Evolutionary conservation across 2,329 filamentous ascomycete species (phyloP).

Genomic region (Colletotrichum neosansevieriae): DNA sequence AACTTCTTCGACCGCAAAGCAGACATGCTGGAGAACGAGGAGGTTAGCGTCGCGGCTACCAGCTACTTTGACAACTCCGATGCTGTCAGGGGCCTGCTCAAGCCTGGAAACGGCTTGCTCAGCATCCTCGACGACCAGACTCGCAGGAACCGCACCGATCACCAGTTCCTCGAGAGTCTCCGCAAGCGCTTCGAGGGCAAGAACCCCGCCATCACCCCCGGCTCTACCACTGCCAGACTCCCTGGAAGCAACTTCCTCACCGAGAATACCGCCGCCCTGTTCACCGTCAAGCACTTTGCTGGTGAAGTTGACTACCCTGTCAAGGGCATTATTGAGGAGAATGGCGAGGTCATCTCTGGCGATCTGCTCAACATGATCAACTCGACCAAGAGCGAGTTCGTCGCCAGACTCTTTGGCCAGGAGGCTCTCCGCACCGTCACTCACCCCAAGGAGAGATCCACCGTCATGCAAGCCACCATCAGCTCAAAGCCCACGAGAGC

Average conservation of each 20-base stretch:
- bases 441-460: constrained; percentile 90
- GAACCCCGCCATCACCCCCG: constrained; percentile 88
- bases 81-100: constrained; percentile 90
- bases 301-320: constrained; percentile 96
- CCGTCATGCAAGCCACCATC: constrained; percentile 95
- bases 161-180: constrained; percentile 90
- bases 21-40: constrained; percentile 92
- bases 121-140: constrained; percentile 98
- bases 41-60: constrained; percentile 88
- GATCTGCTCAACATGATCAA: constrained; percentile 96
- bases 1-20: constrained; percentile 97
- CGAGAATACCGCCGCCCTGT: constrained; percentile 81
- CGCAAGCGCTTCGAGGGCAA: constrained; percentile 95
- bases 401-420: constrained; percentile 93
- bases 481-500: constrained; percentile 94
- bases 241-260: constrained; percentile 92
- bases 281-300: constrained; percentile 95
- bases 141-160: constrained; percentile 86
- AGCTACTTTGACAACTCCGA: constrained; percentile 99
- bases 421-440: constrained; percentile 91
- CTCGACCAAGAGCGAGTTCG: constrained; percentile 87
- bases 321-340: constrained; percentile 90
- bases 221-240: constrained; percentile 78
- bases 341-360: constrained; percentile 94
- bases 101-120: constrained; percentile 90